These are phyloP conservation scores for Sugiyamaella lignohabitans DNA, from an alignment of 805 yeast species.

Conservation along the genomic window DNA sequence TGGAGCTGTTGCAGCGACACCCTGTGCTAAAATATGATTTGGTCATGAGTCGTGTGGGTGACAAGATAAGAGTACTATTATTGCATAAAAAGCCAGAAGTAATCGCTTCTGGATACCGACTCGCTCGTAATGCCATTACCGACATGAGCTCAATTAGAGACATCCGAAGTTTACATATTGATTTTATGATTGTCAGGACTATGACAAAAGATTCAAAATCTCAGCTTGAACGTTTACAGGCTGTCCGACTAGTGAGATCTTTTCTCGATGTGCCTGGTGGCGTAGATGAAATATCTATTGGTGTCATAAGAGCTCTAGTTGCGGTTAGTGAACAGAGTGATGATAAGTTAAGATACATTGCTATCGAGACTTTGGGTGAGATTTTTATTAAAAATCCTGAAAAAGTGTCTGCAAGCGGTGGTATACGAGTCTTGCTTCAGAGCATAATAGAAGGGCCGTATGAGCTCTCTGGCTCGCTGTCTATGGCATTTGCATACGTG, in stretches of 20 bases:
- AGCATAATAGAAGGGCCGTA: slow-evolving; percentile 50
- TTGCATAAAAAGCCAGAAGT: slow-evolving; percentile 53
- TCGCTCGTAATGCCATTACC: slow-evolving; percentile 58
- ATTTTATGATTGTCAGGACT: slow-evolving; percentile 57
- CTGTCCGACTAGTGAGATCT: slow-evolving; percentile 60
- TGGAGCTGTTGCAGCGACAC: slow-evolving; percentile 46
- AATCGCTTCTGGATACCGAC: slow-evolving; percentile 68
- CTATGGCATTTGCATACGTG: slow-evolving; percentile 46
- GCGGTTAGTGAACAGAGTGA: slow-evolving; percentile 51
- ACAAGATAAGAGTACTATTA: slow-evolving; percentile 53
- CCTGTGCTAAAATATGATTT: slow-evolving; percentile 62
- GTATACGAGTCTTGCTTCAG: slow-evolving; percentile 39
- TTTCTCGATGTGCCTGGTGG: slow-evolving; percentile 54
- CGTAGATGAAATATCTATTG: slow-evolving; percentile 46
- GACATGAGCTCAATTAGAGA: slow-evolving; percentile 48
- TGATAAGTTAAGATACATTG: slow-evolving; percentile 44
- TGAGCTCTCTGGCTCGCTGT: slow-evolving; percentile 38
- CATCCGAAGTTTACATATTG: slow-evolving; percentile 50
- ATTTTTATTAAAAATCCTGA: slow-evolving; percentile 41
- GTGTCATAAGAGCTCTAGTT: slow-evolving; percentile 61
- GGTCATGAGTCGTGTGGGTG: slow-evolving; percentile 33
- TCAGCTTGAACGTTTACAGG: slow-evolving; percentile 68
- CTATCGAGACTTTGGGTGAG: slow-evolving; percentile 51
- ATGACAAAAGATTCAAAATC: slow-evolving; percentile 50
- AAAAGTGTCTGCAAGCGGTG: slow-evolving; percentile 40